Evolutionary conservation across 331 rosid species (phyloP).

Genomic region (Malus hybrid): DNA sequence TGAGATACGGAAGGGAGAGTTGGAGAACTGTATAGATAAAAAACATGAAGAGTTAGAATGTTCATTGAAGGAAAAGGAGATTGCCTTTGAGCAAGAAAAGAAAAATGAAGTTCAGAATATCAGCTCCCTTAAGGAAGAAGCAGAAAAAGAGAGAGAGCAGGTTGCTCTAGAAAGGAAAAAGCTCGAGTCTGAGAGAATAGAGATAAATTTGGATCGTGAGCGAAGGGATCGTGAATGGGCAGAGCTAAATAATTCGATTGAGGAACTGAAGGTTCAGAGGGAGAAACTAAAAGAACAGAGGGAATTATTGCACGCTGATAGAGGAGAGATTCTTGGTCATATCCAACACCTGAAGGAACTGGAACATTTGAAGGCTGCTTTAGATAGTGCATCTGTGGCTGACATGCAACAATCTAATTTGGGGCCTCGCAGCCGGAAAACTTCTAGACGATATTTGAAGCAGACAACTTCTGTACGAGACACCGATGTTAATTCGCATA

Average conservation of each 20-base stretch:
- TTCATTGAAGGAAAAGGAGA: conserved; percentile 62
- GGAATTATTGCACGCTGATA: conserved; percentile 74
- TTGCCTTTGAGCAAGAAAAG: conserved; percentile 71
- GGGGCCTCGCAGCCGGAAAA: conserved; percentile 36
- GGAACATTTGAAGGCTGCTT: conserved; percentile 54
- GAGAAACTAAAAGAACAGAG: conserved; percentile 84
- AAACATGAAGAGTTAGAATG: conserved; percentile 86
- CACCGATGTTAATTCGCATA: conserved; percentile 17
- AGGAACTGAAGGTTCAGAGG: conserved; percentile 80
- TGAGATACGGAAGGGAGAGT: conserved; percentile 64
- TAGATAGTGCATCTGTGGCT: conserved; percentile 46
- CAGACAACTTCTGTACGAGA: conserved; percentile 23
- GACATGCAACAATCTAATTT: conserved; percentile 51
- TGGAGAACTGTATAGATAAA: conserved; percentile 72
- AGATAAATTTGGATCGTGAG: conserved; percentile 80
- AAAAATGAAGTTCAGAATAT: conserved; percentile 54
- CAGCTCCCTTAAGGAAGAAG: conserved; percentile 62
- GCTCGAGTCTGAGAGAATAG: conserved; percentile 66
- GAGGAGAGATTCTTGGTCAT: conserved; percentile 56
- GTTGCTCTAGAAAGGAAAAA: conserved; percentile 70
- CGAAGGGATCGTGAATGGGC: conserved; percentile 84
- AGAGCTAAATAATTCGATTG: conserved; percentile 68
- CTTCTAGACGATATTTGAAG: conserved; percentile 37
- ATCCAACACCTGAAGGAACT: conserved; percentile 69
- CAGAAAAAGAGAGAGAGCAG: conserved; percentile 61